Evolutionary conservation across 1,139 yeast species (phyloP), one percentile per base, ranked within the genome.

Genomic region (Ogataea hybrid): DNA sequence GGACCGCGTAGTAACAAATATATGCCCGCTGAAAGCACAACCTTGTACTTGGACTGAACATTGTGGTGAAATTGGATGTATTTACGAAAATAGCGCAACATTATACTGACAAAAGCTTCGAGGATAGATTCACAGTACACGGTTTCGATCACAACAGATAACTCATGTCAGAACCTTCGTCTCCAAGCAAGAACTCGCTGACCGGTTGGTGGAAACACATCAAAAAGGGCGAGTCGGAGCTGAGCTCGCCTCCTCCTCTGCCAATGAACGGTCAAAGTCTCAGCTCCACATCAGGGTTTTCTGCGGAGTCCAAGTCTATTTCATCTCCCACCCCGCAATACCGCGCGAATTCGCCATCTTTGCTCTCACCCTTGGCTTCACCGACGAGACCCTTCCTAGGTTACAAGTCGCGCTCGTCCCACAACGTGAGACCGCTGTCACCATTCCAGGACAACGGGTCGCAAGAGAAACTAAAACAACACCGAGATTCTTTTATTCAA

Each of bases 401-500:
- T 2, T 55, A 55, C 25, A 59, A 58, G 41, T 57, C 64, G 27
- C 42, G 58, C 12, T 60, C 64, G 18, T 56, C 63, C 1, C 58
- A 56, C 39, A 51, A 62, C 4, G 53, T 57, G 33, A 46, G 59
- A 32, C 60, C 62, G 4, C 33, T 47, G 5, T 56, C 59, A 2
- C 44, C 52, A 9, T 53, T 53, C 31, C 30, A 47, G 23, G 61
- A 56, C 28, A 47, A 46, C 25, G 37, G 46, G 14, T 43, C 50
- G n/a, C 43, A 66, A 58, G 54, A 67, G 40, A 50, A 51, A 32
- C 33, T 77, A 25, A 67, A 79, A 53, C 79, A 72, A 49, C 81
- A 76, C 52, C 64, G 84, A 28, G 84, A 79, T 57, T 70, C 77
- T 11, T 78, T 78, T 54, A 60, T 79, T 35, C 71, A 70, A 47